Percentiles rank a stretch among this genome's conserved stretches.
phyloP scores from a whole-genome alignment of 192 early-diverging fungal species.

The Dissophora globulifera region DNA sequence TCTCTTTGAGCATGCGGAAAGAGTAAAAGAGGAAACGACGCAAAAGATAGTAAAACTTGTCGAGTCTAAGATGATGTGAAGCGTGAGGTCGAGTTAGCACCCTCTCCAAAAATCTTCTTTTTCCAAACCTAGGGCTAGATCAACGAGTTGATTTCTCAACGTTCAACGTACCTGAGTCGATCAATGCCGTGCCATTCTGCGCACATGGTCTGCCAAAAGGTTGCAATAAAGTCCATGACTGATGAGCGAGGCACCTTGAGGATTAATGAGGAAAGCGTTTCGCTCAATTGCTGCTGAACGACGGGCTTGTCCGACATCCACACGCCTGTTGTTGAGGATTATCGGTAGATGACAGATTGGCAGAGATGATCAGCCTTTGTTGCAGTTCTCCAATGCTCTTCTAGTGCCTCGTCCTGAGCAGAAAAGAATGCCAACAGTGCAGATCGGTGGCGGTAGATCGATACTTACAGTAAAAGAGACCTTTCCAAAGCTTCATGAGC shows the following conservation, averaged over 20 bases:
- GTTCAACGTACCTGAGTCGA: conserved; percentile 71
- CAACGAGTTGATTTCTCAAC: too few relatives aligned
- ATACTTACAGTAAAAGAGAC: conserved; percentile 87
- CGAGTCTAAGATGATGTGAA: conserved; percentile 63
- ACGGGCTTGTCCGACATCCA: conserved; percentile 98
- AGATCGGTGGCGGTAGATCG: background rate
- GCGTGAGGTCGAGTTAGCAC: background rate
- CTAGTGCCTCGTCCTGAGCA: conserved; percentile 6
- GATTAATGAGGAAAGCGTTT: conserved; percentile 74
- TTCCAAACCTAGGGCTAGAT: too few relatives aligned
- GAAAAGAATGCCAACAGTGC: background rate
- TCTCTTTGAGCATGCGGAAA: conserved; percentile 69
- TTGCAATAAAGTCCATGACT: conserved; percentile 66
- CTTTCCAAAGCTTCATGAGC: conserved; percentile 90
- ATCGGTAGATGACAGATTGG: too few relatives aligned
- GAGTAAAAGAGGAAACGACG: conserved; percentile 71
- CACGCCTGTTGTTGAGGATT: too few relatives aligned
- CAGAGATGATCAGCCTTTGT: too few relatives aligned
- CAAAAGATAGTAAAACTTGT: conserved; percentile 82
- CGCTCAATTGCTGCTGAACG: conserved; percentile 89
- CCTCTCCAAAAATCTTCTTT: background rate
- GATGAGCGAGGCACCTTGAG: conserved; percentile 57
- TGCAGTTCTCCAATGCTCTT: too few relatives aligned
- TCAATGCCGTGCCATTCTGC: conserved; percentile 84
- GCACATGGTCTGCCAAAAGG: conserved; percentile 75